Evolutionary conservation across 305 asterid species (phyloP), one percentile per base, ranked within the genome.

Genomic region (Fraxinus ornus): DNA sequence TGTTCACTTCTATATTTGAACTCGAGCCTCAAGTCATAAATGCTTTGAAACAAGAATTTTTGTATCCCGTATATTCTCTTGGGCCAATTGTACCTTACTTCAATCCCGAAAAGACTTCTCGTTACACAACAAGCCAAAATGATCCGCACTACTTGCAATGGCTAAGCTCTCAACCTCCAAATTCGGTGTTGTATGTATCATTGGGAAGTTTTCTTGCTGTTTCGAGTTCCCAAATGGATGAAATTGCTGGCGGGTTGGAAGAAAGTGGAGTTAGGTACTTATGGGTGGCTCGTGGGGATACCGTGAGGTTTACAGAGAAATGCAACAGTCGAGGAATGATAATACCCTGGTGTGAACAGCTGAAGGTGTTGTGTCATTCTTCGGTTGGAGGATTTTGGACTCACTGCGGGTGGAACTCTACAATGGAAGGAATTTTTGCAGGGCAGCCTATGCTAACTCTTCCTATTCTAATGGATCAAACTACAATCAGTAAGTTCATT

Each of bases 221-320:
- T 28, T 90, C 95, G 0, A 79, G 71, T 32, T 86, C 90, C 49
- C 92, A 92, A 73, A 85, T 90, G 89, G 93, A 90, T 1, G 96
- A 90, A 83, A 86, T 92, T 3, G 89, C 90, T 0, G 83, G 73
- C 7, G 94, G 95, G 0, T 74, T 90, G 77, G 80, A 81, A 0
- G 88, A 76, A 0, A 89, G 94, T 41, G 96, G 96, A 1, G 88
- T 88, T 66, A 85, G 75, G 75, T 92, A 85, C 89, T 83, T 92
- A 84, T 92, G 96, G 94, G 92, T 92, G 84, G 92, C 89, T 76
- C 92, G 95, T 12, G 91, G 90, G 73, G 90, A 92, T 68, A 84
- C 92, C 4, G 24, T 28, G 57, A 82, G 89, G 85, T 30, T 88
- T 68, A 84, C 83, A 32, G 89, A 82, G 12, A 76, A 33, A 15